Percentiles rank a stretch among this genome's conserved stretches.
Conservation (phyloP, 139 green algal genomes). For the Microglena sp. region DNA sequence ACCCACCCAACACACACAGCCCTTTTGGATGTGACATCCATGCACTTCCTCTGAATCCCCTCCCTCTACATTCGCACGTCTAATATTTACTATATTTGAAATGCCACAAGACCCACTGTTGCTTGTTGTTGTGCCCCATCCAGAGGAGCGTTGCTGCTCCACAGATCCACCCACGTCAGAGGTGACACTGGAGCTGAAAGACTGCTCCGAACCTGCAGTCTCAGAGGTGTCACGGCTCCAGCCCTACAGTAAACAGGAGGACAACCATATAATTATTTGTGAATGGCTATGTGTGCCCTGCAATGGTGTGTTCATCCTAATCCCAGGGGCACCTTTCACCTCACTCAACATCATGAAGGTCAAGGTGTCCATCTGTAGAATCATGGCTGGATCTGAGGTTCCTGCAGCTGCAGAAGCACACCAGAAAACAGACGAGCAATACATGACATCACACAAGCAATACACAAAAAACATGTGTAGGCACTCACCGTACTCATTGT, state of each 20-base stretch:
- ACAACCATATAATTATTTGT: neutral
- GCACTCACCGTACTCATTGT: neutral
- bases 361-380: too few relatives aligned
- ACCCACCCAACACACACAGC: too few relatives aligned
- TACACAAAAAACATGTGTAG: neutral
- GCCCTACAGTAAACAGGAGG: neutral
- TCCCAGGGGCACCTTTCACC: too few relatives aligned
- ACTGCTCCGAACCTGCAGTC: neutral
- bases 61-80: too few relatives aligned
- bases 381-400: neutral
- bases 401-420: neutral
- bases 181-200: conserved; percentile 1
- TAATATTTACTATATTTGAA: too few relatives aligned
- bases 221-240: neutral
- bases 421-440: neutral
- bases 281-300: neutral
- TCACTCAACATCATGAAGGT: too few relatives aligned
- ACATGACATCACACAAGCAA: neutral
- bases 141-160: conserved; percentile 1
- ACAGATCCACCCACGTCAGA: neutral
- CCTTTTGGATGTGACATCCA: too few relatives aligned
- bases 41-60: too few relatives aligned
- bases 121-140: neutral
- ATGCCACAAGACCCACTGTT: neutral
- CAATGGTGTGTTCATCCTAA: neutral